Base-by-base conservation (phyloP, 2,329 filamentous ascomycete genomes). In the Arthrobotrys conoides region DNA sequence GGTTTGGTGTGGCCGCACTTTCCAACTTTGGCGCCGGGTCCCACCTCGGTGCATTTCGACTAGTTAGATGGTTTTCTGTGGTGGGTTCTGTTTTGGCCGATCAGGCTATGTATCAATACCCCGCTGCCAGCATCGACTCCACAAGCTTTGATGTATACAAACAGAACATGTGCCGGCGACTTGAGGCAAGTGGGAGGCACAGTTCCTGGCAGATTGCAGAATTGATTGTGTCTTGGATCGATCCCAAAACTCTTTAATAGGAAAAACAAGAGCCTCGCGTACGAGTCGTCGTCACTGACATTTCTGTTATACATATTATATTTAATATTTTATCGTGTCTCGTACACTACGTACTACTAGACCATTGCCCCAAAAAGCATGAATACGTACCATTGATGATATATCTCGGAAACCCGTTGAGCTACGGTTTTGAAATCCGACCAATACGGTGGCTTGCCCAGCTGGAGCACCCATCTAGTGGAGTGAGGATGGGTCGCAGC, bases 11-110 rank as follows among this genome's bases (percentile, higher is more conserved):
- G 48, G 38, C 38, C 72, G 38, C 18, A 71, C 46, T 68, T 77
- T 49, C 61, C 63, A 55, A 53, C 63, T 78, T 72, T 78, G 64
- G 68, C 75, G 75, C 67, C 73, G 46, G 68, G 61, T 65, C 51
- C 61, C 75, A 78, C 75, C 49, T 63, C 22, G 16, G 48, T 65
- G 64, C 55, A 46, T 65, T 68, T 36, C 27, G 18, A 51, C 48
- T 71, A n/a, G n/a, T n/a, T n/a, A n/a, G n/a, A n/a, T n/a, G 71
- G 71, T 8, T 44, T 61, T n/a, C 14, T 5, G 18, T 27, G 71
- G 16, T 41, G 51, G 36, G 44, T 30, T 30, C 27, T 38, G n/a
- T 65, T 76, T 12, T 76, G 48, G 64, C 27, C 67, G 66, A 67
- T 44, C 36, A 36, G 48, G 36, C 44, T 57, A 36, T 24, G 59